These are phyloP conservation scores for Citrullus amarus DNA, from an alignment of 306 rosid genomes.

Conservation along the genomic window DNA sequence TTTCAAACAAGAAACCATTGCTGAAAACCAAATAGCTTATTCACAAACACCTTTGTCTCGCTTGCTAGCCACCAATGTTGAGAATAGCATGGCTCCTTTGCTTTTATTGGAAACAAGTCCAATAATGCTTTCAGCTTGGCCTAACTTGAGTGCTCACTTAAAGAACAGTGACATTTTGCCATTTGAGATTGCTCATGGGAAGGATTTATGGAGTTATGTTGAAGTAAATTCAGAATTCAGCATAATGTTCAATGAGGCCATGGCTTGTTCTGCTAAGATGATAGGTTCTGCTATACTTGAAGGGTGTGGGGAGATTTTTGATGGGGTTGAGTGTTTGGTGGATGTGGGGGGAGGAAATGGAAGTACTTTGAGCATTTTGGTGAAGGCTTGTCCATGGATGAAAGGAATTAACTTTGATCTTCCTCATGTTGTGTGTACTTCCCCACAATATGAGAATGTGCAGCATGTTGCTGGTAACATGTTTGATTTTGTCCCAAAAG, in stretches of 20 bases:
- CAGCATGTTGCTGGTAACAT: conserved; percentile 51
- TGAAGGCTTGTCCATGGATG: conserved; percentile 32
- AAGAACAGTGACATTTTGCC: conserved; percentile 6
- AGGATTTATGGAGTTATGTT: conserved; percentile 39
- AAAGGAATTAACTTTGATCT: conserved; percentile 55
- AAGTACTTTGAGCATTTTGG: conserved; percentile 19
- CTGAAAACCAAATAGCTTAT: neutral
- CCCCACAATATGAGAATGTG: conserved; percentile 10
- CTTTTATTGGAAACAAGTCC: conserved; percentile 17
- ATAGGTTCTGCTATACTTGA: conserved; percentile 8
- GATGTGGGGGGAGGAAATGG: conserved; percentile 84
- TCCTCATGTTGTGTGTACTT: conserved; percentile 42
- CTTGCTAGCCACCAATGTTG: conserved; percentile 4
- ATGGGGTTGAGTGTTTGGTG: conserved; percentile 37
- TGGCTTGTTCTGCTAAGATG: conserved; percentile 40
- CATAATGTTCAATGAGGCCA: conserved; percentile 44
- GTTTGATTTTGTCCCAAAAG: conserved; percentile 51
- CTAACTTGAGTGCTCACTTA: conserved; percentile 11
- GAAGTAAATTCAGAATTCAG: conserved; percentile 2
- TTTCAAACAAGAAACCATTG: conserved; percentile 22
- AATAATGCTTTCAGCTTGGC: conserved; percentile 27
- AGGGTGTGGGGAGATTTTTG: conserved; percentile 27
- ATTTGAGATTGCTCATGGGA: conserved; percentile 31
- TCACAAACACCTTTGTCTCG: conserved; percentile 23
- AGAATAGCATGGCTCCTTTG: conserved; percentile 15